Conservation (phyloP, 2,329 filamentous ascomycete genomes). For the Aspergillus tamarii region DNA sequence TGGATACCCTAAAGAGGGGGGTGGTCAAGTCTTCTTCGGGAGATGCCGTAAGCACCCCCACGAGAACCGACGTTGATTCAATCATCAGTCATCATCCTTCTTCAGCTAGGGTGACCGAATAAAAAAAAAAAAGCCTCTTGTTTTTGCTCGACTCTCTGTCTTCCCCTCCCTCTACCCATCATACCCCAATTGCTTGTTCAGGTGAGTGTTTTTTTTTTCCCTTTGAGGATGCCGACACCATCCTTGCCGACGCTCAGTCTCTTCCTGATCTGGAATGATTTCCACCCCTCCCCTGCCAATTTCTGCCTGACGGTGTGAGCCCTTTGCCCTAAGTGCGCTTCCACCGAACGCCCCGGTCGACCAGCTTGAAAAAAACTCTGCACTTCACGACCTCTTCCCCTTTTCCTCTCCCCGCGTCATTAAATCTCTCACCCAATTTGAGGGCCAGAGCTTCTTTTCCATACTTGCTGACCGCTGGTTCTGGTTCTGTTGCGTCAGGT, state of each 20-base stretch:
- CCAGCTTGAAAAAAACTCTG: slow-evolving; percentile 27
- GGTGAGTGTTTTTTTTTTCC: slow-evolving; percentile 9
- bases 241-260: slow-evolving; percentile 8
- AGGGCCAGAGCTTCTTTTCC: slow-evolving; percentile 2
- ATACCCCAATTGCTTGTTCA: not conserved
- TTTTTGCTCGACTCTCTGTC: not conserved
- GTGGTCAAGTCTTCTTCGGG: not conserved
- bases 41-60: slow-evolving; percentile 15
- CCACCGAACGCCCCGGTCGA: slow-evolving; percentile 9
- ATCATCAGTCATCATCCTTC: slow-evolving; percentile 5
- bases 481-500: slow-evolving; percentile 9
- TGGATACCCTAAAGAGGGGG: not conserved
- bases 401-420: slow-evolving; percentile 4
- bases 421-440: slow-evolving; percentile 11
- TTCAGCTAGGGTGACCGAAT: not conserved
- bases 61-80: slow-evolving; percentile 15
- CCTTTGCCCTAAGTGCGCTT: slow-evolving; percentile 29
- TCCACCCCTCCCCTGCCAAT: slow-evolving; percentile 5
- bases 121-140: not conserved
- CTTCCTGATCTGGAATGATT: slow-evolving; percentile 3
- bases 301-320: slow-evolving; percentile 24
- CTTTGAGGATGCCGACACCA: slow-evolving; percentile 3
- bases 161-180: not conserved
- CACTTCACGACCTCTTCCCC: slow-evolving; percentile 9
- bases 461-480: slow-evolving; percentile 21